phyloP scores from a whole-genome alignment of 805 yeast genomes.

The Candida endomychidarum region DNA sequence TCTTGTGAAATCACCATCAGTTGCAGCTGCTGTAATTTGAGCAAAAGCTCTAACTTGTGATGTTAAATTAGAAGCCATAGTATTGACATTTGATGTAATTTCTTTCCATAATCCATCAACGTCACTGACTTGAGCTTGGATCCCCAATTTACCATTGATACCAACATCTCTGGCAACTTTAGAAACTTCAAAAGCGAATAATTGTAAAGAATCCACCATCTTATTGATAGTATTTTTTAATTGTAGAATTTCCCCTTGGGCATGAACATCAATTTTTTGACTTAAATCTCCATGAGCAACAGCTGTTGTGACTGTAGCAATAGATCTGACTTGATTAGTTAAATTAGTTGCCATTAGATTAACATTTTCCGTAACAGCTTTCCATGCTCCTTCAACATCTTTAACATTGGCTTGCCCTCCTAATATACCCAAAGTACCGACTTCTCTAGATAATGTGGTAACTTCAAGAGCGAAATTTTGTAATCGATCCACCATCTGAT shows the following conservation, averaged over 20 bases:
- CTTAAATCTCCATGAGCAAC: constrained; percentile 88
- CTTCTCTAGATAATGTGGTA: constrained; percentile 47
- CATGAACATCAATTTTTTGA: constrained; percentile 83
- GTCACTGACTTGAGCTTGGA: constrained; percentile 86
- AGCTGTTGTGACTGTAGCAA: constrained; percentile 88
- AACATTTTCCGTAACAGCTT: constrained; percentile 48
- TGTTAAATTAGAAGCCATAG: constrained; percentile 91
- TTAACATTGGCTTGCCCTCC: constrained; percentile 54
- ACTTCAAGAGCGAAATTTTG: constrained; percentile 49
- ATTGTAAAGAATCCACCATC: constrained; percentile 89
- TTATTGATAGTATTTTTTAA: constrained; percentile 83
- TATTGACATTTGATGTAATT: constrained; percentile 85
- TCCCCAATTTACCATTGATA: constrained; percentile 89
- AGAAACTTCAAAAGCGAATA: constrained; percentile 85
- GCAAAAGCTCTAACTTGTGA: constrained; percentile 93
- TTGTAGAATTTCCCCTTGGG: constrained; percentile 87
- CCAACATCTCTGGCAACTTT: constrained; percentile 92
- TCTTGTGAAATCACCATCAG: constrained; percentile 89
- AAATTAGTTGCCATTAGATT: constrained; percentile 49
- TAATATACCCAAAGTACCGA: constrained; percentile 47
- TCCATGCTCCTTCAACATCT: constrained; percentile 53
- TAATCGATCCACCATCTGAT: constrained; percentile 52
- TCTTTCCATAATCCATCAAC: constrained; percentile 93
- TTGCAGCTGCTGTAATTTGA: constrained; percentile 90
- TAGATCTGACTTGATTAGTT: constrained; percentile 79